These are phyloP conservation scores for Stenocarpella maydis DNA, from an alignment of 2,329 filamentous ascomycete genomes.

Conservation along the genomic window DNA sequence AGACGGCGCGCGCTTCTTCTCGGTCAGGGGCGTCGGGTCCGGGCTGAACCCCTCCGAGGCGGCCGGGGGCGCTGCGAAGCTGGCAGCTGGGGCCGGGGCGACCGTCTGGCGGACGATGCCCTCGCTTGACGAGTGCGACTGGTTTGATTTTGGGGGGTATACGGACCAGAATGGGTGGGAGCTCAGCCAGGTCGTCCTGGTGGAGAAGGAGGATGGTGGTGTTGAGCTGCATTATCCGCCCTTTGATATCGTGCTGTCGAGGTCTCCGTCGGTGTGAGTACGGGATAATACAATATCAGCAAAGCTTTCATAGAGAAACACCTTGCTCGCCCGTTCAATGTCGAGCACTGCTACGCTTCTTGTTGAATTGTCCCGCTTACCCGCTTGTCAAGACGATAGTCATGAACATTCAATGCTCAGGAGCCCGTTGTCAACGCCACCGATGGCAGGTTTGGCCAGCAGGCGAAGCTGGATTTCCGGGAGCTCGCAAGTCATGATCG, in stretches of 20 bases:
- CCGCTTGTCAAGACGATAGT: background rate
- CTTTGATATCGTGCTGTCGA: constrained; percentile 11
- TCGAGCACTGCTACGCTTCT: no score
- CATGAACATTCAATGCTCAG: background rate
- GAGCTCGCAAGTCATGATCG: background rate
- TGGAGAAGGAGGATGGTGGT: constrained; percentile 13
- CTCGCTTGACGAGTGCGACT: constrained; percentile 5
- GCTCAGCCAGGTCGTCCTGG: constrained; percentile 1
- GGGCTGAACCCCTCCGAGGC: constrained; percentile 7
- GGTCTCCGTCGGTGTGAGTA: background rate
- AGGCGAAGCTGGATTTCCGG: background rate
- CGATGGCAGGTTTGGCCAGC: rapidly evolving
- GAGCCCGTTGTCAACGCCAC: rapidly evolving
- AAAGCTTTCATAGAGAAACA: background rate
- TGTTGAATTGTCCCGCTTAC: background rate
- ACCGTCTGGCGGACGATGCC: background rate
- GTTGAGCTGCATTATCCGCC: constrained; percentile 17
- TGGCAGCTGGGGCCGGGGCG: background rate
- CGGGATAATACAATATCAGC: background rate
- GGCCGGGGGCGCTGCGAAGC: background rate
- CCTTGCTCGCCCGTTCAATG: no score
- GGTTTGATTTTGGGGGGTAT: constrained; percentile 9
- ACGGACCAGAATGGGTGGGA: constrained; percentile 3
- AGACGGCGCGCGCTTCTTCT: background rate
- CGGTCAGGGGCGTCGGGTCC: background rate